A percentile compares a stretch with the other conserved stretches of the same genome.
phyloP scores from a whole-genome alignment of 306 rosid species.

The Ormosia emarginata region DNA sequence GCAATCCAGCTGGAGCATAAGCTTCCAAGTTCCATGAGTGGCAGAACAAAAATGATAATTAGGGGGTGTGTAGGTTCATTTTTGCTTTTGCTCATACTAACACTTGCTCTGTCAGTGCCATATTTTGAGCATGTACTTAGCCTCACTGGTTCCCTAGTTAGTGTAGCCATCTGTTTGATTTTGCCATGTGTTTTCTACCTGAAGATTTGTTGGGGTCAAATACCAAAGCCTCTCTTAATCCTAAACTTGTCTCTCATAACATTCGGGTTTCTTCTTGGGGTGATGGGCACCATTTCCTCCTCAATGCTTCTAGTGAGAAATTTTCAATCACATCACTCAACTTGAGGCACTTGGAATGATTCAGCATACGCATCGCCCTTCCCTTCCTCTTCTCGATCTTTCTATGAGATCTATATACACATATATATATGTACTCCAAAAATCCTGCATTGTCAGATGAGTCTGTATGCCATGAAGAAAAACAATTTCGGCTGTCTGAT shows the following conservation, averaged over 20 bases:
- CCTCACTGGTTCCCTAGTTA: constrained; percentile 76
- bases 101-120: constrained; percentile 59
- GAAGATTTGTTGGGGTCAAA: constrained; percentile 61
- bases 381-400: background rate
- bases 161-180: constrained; percentile 38
- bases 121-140: constrained; percentile 63
- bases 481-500: background rate
- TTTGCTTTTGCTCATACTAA: constrained; percentile 48
- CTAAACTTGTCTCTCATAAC: constrained; percentile 40
- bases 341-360: background rate
- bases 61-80: constrained; percentile 51
- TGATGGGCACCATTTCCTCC: constrained; percentile 60
- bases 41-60: constrained; percentile 33
- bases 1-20: constrained; percentile 59
- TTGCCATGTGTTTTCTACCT: constrained; percentile 59
- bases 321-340: constrained; percentile 23
- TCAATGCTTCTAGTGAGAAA: constrained; percentile 33
- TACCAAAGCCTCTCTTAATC: constrained; percentile 33
- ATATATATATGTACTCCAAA: background rate
- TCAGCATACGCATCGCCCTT: background rate
- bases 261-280: constrained; percentile 51
- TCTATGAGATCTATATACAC: background rate
- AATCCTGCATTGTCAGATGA: background rate
- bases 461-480: background rate
- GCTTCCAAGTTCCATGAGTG: constrained; percentile 48